phyloP scores from a whole-genome alignment of 2,329 filamentous ascomycete genomes.

The Tetracladium maxilliforme region DNA sequence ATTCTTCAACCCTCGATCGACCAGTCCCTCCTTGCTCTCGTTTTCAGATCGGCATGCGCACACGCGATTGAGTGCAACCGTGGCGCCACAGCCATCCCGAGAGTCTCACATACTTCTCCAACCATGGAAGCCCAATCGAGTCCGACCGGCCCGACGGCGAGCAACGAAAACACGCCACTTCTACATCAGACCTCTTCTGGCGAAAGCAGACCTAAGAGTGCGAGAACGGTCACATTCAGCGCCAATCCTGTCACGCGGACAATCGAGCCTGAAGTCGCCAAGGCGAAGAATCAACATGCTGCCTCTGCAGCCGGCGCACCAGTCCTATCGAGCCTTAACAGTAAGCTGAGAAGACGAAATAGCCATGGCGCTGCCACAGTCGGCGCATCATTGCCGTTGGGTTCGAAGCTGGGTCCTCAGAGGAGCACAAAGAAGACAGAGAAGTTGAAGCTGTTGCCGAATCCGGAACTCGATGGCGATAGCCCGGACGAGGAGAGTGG shows the following conservation, averaged over 20 bases:
- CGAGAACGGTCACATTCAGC: conserved; percentile 65
- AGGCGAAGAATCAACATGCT: conserved; percentile 14
- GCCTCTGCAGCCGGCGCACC: conserved; percentile 23
- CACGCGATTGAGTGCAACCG: no score
- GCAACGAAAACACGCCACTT: conserved; percentile 4
- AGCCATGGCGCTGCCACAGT: conserved; percentile 54
- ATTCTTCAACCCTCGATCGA: no score
- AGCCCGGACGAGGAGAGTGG: conserved; percentile 77
- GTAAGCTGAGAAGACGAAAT: conserved; percentile 73
- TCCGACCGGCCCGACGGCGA: no score
- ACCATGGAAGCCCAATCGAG: no score
- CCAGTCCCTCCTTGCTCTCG: no score
- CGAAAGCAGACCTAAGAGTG: conserved; percentile 17
- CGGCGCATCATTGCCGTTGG: conserved; percentile 20
- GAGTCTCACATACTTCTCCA: no score
- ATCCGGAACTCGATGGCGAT: conserved; percentile 69
- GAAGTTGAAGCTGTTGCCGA: conserved; percentile 93
- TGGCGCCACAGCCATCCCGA: no score
- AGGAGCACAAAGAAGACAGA: conserved; percentile 89
- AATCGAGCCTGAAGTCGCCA: conserved; percentile 34
- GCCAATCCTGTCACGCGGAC: conserved; percentile 50
- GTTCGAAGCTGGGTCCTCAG: conserved; percentile 78
- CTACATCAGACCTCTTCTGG: neutral
- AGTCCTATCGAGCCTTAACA: conserved; percentile 71
- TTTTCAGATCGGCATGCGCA: no score